phyloP scores from a whole-genome alignment of 1,284 basidiomycete species.

The Ceraceosorus bombacis region DNA sequence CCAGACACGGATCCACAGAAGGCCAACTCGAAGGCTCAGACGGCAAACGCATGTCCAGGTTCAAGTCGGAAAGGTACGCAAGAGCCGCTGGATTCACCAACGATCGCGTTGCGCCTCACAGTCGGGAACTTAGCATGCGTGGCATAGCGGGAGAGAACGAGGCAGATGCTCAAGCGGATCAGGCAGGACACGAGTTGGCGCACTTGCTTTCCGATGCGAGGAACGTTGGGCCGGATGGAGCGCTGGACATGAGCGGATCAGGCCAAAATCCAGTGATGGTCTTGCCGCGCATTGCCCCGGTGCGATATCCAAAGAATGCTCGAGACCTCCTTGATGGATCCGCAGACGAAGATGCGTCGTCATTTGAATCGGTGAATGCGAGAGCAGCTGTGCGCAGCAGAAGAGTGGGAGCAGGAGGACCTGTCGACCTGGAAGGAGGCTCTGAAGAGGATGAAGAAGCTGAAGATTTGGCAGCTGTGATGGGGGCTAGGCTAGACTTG shows the following conservation, averaged over 20 bases:
- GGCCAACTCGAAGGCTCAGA: background rate
- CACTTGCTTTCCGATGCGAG: conserved; percentile 21
- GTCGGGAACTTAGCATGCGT: background rate
- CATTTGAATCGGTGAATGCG: too few species aligned
- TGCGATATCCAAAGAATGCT: conserved; percentile 14
- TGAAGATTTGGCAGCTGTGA: too few species aligned
- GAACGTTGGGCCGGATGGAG: conserved; percentile 15
- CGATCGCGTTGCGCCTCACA: too few species aligned
- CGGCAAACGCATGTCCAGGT: conserved; percentile 3
- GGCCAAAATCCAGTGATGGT: conserved; percentile 24
- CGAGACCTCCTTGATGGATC: background rate
- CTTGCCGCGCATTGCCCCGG: conserved; percentile 26
- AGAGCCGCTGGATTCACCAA: background rate
- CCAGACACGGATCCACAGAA: background rate
- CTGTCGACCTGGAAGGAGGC: too few species aligned
- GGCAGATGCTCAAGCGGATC: background rate
- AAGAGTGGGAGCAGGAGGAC: too few species aligned
- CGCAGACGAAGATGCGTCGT: too few species aligned
- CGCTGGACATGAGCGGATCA: background rate
- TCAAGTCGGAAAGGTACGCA: conserved; percentile 1
- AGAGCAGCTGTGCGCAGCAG: too few species aligned
- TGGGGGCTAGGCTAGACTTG: too few species aligned
- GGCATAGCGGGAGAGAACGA: background rate
- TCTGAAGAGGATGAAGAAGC: too few species aligned
- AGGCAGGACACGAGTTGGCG: conserved; percentile 13